Conservation (phyloP, 2,329 filamentous ascomycete genomes). For the Massarina eburnea region DNA sequence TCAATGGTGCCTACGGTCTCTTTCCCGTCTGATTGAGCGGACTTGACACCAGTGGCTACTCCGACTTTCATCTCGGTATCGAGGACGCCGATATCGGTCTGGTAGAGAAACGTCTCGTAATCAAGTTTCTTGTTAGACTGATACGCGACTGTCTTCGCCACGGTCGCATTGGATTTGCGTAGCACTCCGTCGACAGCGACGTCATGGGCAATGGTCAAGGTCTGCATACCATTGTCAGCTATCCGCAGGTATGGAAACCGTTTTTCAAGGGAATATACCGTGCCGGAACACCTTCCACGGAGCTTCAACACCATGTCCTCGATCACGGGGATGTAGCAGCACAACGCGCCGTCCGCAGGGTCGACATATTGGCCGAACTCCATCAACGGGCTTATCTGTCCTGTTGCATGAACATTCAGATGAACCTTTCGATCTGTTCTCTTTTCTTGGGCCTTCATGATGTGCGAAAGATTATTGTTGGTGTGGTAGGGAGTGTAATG, state of each 20-base stretch:
- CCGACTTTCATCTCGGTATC: slow-evolving; percentile 91
- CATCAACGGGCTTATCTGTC: slow-evolving; percentile 21
- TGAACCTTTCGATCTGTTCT: slow-evolving; percentile 35
- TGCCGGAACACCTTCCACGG: slow-evolving; percentile 34
- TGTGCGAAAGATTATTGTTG: slow-evolving; percentile 3
- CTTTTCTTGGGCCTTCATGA: slow-evolving; percentile 43
- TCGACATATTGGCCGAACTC: slow-evolving; percentile 40
- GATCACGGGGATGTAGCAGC: slow-evolving; percentile 42
- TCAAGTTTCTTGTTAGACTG: slow-evolving; percentile 28
- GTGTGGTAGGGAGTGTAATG: background rate
- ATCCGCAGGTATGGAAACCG: slow-evolving; percentile 2
- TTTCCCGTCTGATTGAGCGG: slow-evolving; percentile 7
- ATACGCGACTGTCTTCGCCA: slow-evolving; percentile 8
- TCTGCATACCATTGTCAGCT: slow-evolving; percentile 9
- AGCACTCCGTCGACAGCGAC: slow-evolving; percentile 42
- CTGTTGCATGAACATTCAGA: slow-evolving; percentile 15
- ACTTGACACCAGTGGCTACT: background rate
- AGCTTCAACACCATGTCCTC: slow-evolving; percentile 35
- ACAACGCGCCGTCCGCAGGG: slow-evolving; percentile 25
- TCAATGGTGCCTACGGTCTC: slow-evolving; percentile 36
- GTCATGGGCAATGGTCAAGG: slow-evolving; percentile 35
- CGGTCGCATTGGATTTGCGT: slow-evolving; percentile 16
- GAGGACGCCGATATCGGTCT: slow-evolving; percentile 57
- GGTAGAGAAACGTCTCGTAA: slow-evolving; percentile 18
- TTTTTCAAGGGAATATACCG: slow-evolving; percentile 15